Evolutionary conservation across 2,329 filamentous ascomycete species (phyloP), one percentile per base, ranked within the genome.

Genomic region (Harringtonia lauricola): DNA sequence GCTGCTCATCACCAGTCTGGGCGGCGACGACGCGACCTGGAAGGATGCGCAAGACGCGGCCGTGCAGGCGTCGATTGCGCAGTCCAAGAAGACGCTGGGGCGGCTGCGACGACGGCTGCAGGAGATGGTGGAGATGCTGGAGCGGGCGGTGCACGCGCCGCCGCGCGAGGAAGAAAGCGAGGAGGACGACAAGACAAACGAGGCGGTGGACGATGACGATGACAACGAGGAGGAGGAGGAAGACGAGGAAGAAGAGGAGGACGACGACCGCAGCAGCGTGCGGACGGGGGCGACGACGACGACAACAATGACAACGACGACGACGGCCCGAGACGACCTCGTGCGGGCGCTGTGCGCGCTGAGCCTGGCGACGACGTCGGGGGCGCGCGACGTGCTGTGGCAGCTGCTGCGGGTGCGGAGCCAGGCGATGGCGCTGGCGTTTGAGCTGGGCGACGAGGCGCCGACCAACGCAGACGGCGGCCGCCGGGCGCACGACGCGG

Each of bases 311-410:
- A 30, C 39, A 9, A 29, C 42, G 10, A 35, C 42, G 1, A 39
- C 47, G 2, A 22, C 43, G 1, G 19, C 36, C 9, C 44, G 70
- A 46, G 55, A 68, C 47, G 68, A 74, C 19, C 70, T 92, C 15
- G 66, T 90, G 13, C 81, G 86, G 52, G 79, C 82, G 1, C 70
- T 95, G 51, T 84, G 81, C 44, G 88, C 89, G 0, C 89, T 88
- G 58, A 88, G 86, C 48, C 68, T 96, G 41, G 78, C 81, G 2
- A 88, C 83, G 3, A 94, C 78, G 54, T 87, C 83, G 1, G 84
- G 87, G 0, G 79, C 86, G 0, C 79, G 76, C 45, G 88, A 95
- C 57, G 83, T 86, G 1, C 62, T 95, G 42, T 70, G 77, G 8
- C 81, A 92, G 61, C 90, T 95, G 54, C 71, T 94, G 40, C 72